phyloP scores from a whole-genome alignment of 257 asterid species.

The Solanum chaucha region DNA sequence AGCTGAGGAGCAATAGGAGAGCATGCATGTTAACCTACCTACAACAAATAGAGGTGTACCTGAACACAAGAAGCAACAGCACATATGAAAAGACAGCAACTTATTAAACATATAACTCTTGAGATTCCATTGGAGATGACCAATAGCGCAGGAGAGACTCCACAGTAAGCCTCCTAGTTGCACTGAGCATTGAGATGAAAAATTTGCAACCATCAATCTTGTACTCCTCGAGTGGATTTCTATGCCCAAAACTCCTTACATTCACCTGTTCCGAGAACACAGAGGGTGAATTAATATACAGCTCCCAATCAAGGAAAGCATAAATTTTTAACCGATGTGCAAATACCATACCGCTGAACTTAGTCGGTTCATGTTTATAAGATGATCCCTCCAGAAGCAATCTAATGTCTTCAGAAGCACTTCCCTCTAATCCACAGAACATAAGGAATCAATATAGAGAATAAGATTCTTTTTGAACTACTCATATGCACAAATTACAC shows the following conservation, averaged over 20 bases:
- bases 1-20: not conserved
- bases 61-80: conserved; percentile 1
- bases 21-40: not conserved
- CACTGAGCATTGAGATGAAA: conserved; percentile 93
- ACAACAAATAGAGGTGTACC: not conserved
- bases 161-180: conserved; percentile 79
- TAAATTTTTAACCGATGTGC: not conserved
- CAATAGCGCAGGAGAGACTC: conserved; percentile 83
- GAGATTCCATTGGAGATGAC: conserved; percentile 88
- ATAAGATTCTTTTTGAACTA: not conserved
- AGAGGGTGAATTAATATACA: not conserved
- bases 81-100: not conserved
- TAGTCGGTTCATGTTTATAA: conserved; percentile 94
- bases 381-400: conserved; percentile 99
- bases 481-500: not conserved
- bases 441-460: not conserved
- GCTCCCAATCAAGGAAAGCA: not conserved
- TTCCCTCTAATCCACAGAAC: conserved; percentile 46
- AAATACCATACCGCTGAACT: conserved; percentile 65
- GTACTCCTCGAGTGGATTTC: conserved; percentile 96
- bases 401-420: conserved; percentile 89
- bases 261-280: conserved; percentile 48
- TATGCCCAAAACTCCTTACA: conserved; percentile 87
- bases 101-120: conserved; percentile 39
- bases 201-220: conserved; percentile 98